These are phyloP conservation scores for Annona squamosa DNA, from an alignment of 164 flowering plant genomes.

Conservation along the genomic window DNA sequence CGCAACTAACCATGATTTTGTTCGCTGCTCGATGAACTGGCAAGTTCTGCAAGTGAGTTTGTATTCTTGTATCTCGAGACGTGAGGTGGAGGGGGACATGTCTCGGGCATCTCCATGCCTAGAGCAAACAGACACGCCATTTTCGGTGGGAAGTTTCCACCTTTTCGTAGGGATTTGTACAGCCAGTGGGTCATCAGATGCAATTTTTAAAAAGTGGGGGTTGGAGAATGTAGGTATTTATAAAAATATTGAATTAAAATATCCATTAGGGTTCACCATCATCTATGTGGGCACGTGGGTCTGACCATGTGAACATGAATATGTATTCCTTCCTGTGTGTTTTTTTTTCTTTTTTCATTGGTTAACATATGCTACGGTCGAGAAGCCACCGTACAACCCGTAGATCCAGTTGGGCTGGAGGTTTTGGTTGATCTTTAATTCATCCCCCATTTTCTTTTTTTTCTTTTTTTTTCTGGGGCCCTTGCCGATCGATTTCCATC, in stretches of 20 bases:
- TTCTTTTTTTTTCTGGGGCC: too few relatives aligned
- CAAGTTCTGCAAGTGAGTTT: neutral
- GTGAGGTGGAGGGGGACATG: slow-evolving; percentile 3
- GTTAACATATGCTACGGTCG: too few relatives aligned
- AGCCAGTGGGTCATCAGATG: neutral
- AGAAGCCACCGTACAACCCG: too few relatives aligned
- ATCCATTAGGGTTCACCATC: neutral
- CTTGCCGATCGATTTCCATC: too few relatives aligned
- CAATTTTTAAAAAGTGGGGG: neutral
- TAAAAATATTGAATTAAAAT: neutral
- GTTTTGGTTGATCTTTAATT: too few relatives aligned
- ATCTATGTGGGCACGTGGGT: slow-evolving; percentile 3
- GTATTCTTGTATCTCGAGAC: slow-evolving; percentile 7
- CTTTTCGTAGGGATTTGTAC: slow-evolving; percentile 8
- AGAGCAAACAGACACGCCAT: slow-evolving; percentile 6
- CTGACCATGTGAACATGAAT: neutral
- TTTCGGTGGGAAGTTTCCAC: slow-evolving; percentile 7
- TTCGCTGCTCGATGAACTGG: neutral
- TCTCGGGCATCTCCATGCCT: slow-evolving; percentile 3
- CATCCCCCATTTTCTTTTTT: too few relatives aligned
- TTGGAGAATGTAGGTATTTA: neutral
- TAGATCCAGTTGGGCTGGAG: too few relatives aligned
- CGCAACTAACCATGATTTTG: neutral
- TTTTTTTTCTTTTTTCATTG: too few relatives aligned
- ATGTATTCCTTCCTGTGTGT: neutral